A percentile compares a stretch with the other conserved stretches of the same genome.
Evolutionary conservation across 352 stramenopile genomes (phyloP).

Genomic region (Pythium aquatile): DNA sequence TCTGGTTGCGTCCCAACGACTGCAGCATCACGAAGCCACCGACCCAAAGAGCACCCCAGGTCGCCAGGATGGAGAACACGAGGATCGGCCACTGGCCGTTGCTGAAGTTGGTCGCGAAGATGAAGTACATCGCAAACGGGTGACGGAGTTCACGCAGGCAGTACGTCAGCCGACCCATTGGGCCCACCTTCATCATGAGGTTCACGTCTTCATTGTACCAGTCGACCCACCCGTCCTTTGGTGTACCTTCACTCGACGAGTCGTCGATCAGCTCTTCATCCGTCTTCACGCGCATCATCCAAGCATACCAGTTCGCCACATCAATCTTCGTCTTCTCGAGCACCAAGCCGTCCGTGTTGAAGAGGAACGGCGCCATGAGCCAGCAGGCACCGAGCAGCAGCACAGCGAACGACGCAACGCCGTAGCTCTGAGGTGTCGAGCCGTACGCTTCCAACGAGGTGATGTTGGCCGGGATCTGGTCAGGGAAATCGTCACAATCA

Average conservation of each 20-base stretch:
- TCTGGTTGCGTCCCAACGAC: constrained; percentile 52
- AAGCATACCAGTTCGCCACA: constrained; percentile 78
- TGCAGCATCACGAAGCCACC: constrained; percentile 47
- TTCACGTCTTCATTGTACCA: constrained; percentile 74
- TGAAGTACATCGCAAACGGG: constrained; percentile 78
- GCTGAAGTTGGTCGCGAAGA: constrained; percentile 74
- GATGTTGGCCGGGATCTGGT: constrained; percentile 65
- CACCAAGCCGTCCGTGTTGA: constrained; percentile 89
- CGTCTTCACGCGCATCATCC: constrained; percentile 77
- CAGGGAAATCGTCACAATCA: constrained; percentile 48
- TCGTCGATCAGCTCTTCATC: constrained; percentile 37
- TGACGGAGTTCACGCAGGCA: constrained; percentile 76
- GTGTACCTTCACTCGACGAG: constrained; percentile 36
- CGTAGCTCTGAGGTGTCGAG: constrained; percentile 68
- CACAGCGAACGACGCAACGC: constrained; percentile 79
- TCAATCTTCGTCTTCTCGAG: constrained; percentile 83
- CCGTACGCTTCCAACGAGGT: constrained; percentile 59
- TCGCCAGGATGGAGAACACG: constrained; percentile 25
- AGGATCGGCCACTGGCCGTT: constrained; percentile 51
- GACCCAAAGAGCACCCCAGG: constrained; percentile 33
- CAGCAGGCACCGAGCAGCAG: constrained; percentile 79
- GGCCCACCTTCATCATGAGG: constrained; percentile 61
- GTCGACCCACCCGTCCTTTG: constrained; percentile 72
- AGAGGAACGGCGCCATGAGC: constrained; percentile 82
- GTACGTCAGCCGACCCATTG: constrained; percentile 75